Evolutionary conservation across 2,329 filamentous ascomycete species (phyloP), one percentile per base, ranked within the genome.

Genomic region (Fusarium circinatum): DNA sequence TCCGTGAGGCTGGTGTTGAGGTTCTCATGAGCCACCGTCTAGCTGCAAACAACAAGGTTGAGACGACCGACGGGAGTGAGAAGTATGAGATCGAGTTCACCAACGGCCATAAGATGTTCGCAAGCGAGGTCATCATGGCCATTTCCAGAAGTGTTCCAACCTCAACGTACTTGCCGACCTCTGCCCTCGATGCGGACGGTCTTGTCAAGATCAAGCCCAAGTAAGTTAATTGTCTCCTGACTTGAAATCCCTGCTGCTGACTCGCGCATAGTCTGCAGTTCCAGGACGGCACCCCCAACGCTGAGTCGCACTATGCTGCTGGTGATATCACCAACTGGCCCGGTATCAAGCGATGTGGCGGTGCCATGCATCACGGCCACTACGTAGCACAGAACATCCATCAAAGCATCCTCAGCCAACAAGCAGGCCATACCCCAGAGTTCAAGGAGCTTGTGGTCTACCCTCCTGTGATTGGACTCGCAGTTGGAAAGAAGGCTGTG

Each of bases 271-370:
- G 88, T 57, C 83, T 93, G 12, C 84, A 86, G 74, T 91, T 93
- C 79, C 81, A 85, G 3, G 75, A 82, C 4, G 83, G 82, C 0
- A 84, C 89, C 1, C 85, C 90, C 9, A 92, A 94, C 71, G 82
- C 88, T 18, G 82, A 84, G 1, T 81, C 82, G 34, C 93, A 95
- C 80, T 93, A 92, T 76, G 92, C 90, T 18, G 86, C 89, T 30
- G 93, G 93, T 22, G 93, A 96, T 78, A 84, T 93, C 22, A 88
- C 88, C 38, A 84, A 85, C 54, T 95, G 93, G 93, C 88, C 91
- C 0, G 93, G 93, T 48, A 94, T 96, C 83, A 95, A 94, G 85
- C 91, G 93, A 49, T 94, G 91, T 76, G 93, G 93, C 30, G 89
- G 86, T 22, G 93, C 93, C 39, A 93, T 95, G 88, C 89, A 93